These are phyloP conservation scores for Aspergillus novofumigatus DNA, from an alignment of 2,329 filamentous ascomycete species.

Conservation along the genomic window DNA sequence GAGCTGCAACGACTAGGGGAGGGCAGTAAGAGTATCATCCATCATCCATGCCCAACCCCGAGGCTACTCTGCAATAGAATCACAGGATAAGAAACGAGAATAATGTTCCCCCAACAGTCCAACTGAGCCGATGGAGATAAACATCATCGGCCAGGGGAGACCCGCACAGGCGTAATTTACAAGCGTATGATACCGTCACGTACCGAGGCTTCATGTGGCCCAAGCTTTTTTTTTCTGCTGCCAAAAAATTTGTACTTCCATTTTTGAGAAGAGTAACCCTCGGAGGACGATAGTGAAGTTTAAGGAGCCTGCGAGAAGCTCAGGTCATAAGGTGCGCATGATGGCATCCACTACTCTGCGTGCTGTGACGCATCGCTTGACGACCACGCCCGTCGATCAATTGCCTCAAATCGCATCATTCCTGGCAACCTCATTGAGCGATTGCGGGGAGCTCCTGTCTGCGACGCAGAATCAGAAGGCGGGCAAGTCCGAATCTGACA, in stretches of 20 bases:
- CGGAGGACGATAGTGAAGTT: neutral
- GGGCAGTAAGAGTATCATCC: conserved; percentile 11
- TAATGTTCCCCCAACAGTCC: conserved; percentile 2
- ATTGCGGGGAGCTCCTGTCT: conserved; percentile 59
- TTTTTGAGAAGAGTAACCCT: neutral
- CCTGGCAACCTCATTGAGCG: conserved; percentile 55
- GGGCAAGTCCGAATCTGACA: conserved; percentile 61
- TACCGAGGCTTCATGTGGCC: conserved; percentile 30
- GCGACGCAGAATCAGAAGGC: conserved; percentile 55
- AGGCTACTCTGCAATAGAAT: conserved; percentile 14
- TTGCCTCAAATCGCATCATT: conserved; percentile 69
- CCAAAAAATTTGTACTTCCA: conserved; percentile 4
- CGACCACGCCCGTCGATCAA: conserved; percentile 65
- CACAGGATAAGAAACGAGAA: neutral
- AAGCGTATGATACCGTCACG: conserved; percentile 22
- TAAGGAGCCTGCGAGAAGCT: neutral
- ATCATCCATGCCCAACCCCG: conserved; percentile 17
- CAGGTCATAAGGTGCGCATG: conserved; percentile 5
- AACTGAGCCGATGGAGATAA: conserved; percentile 5
- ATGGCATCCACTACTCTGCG: conserved; percentile 37
- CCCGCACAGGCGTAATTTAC: conserved; percentile 4
- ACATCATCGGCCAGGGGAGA: conserved; percentile 24
- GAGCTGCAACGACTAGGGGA: conserved; percentile 7
- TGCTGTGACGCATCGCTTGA: conserved; percentile 51
- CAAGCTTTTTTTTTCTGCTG: conserved; percentile 17